Conservation (phyloP, 305 asterid species). For the Solanum hybrid region DNA sequence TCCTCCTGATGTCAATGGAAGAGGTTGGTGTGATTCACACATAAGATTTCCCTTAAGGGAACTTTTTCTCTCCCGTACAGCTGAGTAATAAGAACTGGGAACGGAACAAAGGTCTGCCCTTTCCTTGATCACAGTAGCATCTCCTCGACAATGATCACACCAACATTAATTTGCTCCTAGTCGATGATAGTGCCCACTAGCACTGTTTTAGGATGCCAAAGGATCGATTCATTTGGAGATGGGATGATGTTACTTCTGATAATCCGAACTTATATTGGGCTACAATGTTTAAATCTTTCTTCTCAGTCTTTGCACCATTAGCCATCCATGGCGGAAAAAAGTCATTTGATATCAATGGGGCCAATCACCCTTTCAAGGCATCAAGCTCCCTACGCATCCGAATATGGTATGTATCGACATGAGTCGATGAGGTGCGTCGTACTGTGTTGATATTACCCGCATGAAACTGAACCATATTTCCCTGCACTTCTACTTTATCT, state of each 20-base stretch:
- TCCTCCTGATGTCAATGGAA: no score
- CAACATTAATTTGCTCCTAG: neutral
- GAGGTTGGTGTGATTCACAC: neutral
- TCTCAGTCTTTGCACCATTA: neutral
- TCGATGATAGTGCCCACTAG: neutral
- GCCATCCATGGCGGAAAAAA: neutral
- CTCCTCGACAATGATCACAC: neutral
- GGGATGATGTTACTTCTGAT: no score
- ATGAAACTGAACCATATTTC: neutral
- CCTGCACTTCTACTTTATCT: neutral
- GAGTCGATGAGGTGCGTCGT: neutral
- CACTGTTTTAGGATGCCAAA: neutral
- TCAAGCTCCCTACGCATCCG: neutral
- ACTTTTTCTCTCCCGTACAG: neutral
- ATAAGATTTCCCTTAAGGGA: neutral
- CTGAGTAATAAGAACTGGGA: neutral
- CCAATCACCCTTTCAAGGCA: neutral
- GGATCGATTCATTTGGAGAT: neutral
- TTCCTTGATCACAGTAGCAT: neutral
- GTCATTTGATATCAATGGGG: neutral
- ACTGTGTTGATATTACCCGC: neutral
- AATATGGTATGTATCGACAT: neutral
- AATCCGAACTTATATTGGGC: neutral
- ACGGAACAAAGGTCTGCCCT: neutral
- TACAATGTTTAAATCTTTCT: neutral